Evolutionary conservation across 176 grass and related monocot genomes (phyloP).

Genomic region (Tillandsia fasciculata): DNA sequence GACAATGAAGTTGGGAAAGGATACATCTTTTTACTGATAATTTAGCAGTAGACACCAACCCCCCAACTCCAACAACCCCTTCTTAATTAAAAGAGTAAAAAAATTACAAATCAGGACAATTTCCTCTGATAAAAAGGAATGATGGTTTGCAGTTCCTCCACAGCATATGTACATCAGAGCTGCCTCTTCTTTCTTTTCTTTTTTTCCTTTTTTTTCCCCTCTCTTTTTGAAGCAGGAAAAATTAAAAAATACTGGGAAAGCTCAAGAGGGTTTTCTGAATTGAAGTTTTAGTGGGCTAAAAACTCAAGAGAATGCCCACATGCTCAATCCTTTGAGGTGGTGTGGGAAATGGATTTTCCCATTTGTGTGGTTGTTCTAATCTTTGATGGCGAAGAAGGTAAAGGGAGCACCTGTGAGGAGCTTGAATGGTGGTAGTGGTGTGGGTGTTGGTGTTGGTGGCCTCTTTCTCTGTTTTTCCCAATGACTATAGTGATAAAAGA

Average conservation of each 20-base stretch:
- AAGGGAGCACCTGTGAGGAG: not conserved
- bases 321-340: not conserved
- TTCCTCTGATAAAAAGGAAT: not conserved
- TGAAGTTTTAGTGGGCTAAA: not conserved
- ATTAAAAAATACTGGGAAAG: not conserved
- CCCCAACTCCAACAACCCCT: too few relatives aligned
- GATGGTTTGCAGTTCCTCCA: not conserved
- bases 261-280: not conserved
- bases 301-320: not conserved
- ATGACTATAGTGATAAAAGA: not conserved
- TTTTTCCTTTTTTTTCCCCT: too few relatives aligned
- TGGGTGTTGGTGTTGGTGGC: not conserved
- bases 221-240: too few relatives aligned
- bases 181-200: not conserved
- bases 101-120: not conserved
- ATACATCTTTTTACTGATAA: not conserved
- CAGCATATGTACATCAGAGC: not conserved
- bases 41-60: not conserved
- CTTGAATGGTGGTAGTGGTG: not conserved
- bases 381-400: constrained; percentile 7
- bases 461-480: constrained; percentile 3
- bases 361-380: not conserved
- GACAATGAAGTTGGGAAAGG: not conserved
- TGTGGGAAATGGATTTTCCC: constrained; percentile 1
- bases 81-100: not conserved